A percentile compares a stretch with the other conserved stretches of the same genome.
These are phyloP conservation scores for Pyrus hybrid DNA, from an alignment of 331 rosid genomes.

Conservation along the genomic window DNA sequence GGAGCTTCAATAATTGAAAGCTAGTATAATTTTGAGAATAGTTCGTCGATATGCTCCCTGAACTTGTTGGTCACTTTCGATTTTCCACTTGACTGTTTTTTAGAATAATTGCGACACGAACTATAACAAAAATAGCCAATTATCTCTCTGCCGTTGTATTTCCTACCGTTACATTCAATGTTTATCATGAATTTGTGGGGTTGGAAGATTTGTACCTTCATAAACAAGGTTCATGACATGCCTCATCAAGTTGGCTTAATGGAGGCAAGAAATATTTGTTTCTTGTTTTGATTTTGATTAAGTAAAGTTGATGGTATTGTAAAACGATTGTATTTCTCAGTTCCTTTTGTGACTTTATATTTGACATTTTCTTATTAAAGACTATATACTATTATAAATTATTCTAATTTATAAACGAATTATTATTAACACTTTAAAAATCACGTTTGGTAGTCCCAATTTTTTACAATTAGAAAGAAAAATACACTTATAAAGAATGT, in stretches of 20 bases:
- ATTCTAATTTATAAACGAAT: too few relatives aligned
- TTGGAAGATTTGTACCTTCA: not conserved
- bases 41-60: not conserved
- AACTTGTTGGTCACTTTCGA: too few relatives aligned
- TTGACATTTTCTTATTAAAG: too few relatives aligned
- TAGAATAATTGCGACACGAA: not conserved
- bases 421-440: too few relatives aligned
- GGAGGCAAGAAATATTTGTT: not conserved
- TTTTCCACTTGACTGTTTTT: not conserved
- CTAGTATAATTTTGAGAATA: not conserved
- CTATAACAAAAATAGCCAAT: not conserved
- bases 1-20: conserved; percentile 55
- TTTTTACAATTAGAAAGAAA: too few relatives aligned
- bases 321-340: not conserved
- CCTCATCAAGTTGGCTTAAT: not conserved
- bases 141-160: not conserved
- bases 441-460: rapidly evolving
- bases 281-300: not conserved
- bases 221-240: not conserved
- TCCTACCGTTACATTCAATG: not conserved
- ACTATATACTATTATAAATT: not conserved
- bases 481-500: too few relatives aligned
- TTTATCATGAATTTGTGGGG: not conserved
- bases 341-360: not conserved
- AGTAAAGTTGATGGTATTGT: not conserved